Evolutionary conservation across 139 green algal species (phyloP).

Genomic region (Zygnema cylindricum): DNA sequence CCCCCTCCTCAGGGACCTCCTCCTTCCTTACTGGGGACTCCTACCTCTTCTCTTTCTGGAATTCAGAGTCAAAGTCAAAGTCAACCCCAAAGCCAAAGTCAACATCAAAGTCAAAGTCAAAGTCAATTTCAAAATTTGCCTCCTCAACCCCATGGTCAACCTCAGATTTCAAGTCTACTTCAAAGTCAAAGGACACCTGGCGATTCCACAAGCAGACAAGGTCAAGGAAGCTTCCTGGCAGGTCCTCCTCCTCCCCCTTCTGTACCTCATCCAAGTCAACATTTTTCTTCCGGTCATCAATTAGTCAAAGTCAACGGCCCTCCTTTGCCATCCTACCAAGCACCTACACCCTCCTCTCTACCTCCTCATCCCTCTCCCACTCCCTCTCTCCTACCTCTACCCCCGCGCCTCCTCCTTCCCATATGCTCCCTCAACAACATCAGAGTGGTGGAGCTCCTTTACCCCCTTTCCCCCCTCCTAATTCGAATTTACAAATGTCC

Average conservation of each 20-base stretch:
- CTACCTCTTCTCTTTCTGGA: not conserved
- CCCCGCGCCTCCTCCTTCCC: not conserved
- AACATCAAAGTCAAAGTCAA: not conserved
- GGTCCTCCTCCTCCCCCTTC: not conserved
- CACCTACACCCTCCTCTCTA: not conserved
- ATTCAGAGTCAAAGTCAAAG: not conserved
- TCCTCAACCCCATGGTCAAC: not conserved
- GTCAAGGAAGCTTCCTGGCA: not conserved
- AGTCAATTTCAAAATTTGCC: not conserved
- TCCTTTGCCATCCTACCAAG: no score
- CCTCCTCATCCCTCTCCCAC: not conserved
- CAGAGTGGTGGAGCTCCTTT: no score
- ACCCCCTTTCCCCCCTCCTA: no score
- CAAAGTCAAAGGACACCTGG: not conserved
- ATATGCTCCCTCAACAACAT: not conserved
- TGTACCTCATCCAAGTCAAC: not conserved
- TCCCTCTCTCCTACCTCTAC: not conserved
- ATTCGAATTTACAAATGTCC: no score
- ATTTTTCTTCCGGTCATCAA: not conserved
- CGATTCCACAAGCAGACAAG: not conserved
- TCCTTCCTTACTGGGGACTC: not conserved
- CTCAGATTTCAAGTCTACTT: not conserved
- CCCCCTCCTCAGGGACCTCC: not conserved
- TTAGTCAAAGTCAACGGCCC: not conserved
- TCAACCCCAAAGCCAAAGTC: not conserved